Conservation (phyloP, 106 monocot genomes). For the Phalaenopsis aphrodite region DNA sequence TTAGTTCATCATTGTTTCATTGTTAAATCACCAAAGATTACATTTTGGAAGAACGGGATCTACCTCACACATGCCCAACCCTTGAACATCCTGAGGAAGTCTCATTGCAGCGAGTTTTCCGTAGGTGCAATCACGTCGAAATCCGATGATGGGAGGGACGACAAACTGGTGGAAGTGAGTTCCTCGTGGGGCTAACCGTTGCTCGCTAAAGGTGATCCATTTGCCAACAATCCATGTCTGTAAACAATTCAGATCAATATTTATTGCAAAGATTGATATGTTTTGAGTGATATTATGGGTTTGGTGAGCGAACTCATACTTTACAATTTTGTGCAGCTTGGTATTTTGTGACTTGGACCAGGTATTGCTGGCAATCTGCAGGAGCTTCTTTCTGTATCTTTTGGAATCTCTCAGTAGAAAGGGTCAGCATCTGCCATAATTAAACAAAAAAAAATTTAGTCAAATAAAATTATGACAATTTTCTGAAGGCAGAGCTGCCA, state of each 20-base stretch:
- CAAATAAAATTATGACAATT: neutral
- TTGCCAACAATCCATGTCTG: conserved; percentile 97
- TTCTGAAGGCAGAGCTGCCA: no score
- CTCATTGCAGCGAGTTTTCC: conserved; percentile 92
- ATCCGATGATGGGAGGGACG: conserved; percentile 78
- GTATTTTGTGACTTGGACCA: conserved; percentile 73
- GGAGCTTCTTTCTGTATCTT: conserved; percentile 65
- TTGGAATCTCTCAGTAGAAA: conserved; percentile 51
- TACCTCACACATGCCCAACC: conserved; percentile 85
- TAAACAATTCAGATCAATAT: neutral
- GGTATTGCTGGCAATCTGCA: conserved; percentile 42
- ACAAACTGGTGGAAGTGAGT: conserved; percentile 99
- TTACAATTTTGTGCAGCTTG: conserved; percentile 65
- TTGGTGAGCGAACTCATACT: conserved; percentile 15
- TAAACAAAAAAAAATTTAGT: neutral
- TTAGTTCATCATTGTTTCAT: neutral
- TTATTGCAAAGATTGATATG: neutral
- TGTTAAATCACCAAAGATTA: no score
- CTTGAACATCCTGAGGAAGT: conserved; percentile 77
- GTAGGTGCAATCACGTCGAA: conserved; percentile 86
- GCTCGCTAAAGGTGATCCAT: conserved; percentile 72
- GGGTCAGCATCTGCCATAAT: conserved; percentile 47
- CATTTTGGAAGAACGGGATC: no score
- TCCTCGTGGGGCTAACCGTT: conserved; percentile 82
- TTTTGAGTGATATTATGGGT: neutral